Evolutionary conservation across 768 basidiomycete species (phyloP).

Genomic region (Udeniomyces megalosporus): DNA sequence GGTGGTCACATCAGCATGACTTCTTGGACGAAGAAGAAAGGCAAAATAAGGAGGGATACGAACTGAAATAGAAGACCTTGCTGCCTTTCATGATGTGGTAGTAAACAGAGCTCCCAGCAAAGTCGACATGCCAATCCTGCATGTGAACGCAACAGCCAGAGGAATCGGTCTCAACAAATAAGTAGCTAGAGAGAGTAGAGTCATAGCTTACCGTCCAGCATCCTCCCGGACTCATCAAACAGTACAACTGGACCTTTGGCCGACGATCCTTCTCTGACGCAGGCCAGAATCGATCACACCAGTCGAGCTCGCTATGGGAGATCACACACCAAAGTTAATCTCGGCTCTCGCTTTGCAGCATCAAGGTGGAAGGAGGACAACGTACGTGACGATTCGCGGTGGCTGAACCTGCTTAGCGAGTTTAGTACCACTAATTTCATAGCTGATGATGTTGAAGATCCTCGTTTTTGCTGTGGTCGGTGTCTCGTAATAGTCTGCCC

Average conservation of each 20-base stretch:
- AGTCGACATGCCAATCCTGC: constrained; percentile 97
- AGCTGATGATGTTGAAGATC: constrained; percentile 82
- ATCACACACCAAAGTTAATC: background rate
- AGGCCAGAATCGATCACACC: constrained; percentile 96
- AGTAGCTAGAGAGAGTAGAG: background rate
- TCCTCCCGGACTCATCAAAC: constrained; percentile 82
- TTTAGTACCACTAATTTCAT: constrained; percentile 77
- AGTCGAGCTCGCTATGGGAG: constrained; percentile 66
- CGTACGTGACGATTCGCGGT: constrained; percentile 42
- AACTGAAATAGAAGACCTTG: constrained; percentile 84
- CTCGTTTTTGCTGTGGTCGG: constrained; percentile 39
- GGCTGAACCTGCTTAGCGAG: constrained; percentile 65
- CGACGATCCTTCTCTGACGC: constrained; percentile 13
- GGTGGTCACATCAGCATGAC: background rate
- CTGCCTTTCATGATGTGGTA: constrained; percentile 78
- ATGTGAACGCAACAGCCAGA: background rate
- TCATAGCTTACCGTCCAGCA: constrained; percentile 73
- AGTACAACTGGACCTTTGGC: constrained; percentile 91
- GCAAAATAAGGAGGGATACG: no score
- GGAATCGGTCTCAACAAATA: background rate
- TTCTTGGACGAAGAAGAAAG: background rate
- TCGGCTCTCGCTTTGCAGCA: background rate
- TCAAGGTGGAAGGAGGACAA: background rate
- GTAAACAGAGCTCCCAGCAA: constrained; percentile 57
- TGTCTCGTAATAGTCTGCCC: constrained; percentile 70